Percentiles rank a stretch among this genome's conserved stretches.
Conservation (phyloP, 306 rosid genomes). For the barrel medic (Medicago truncatula) region MtrunA17r5.0-ANR NC_053045.1:18373001-18373500, state of each 20-base stretch:
- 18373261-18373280: not conserved
- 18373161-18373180: not conserved
- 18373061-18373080: too few relatives aligned
- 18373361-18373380: too few relatives aligned
- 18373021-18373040: not conserved
- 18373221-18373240: not conserved
- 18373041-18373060: not conserved
- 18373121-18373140: not conserved
- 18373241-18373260: not conserved
- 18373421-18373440: not conserved
- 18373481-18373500: slow-evolving; percentile 4
- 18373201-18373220: not conserved
- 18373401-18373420: not conserved
- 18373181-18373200: not conserved
- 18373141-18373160: not conserved
- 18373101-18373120: not conserved
- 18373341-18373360: too few relatives aligned
- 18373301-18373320: too few relatives aligned
- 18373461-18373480: slow-evolving; percentile 6
- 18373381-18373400: too few relatives aligned
- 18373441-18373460: slow-evolving; percentile 7
- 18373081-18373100: too few relatives aligned
- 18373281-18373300: too few relatives aligned
- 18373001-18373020: not conserved
- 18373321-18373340: too few relatives aligned